A percentile compares a stretch with the other conserved stretches of the same genome.
Evolutionary conservation across 805 yeast genomes (phyloP).

Genomic region (Sugiyamaella smithiae): DNA sequence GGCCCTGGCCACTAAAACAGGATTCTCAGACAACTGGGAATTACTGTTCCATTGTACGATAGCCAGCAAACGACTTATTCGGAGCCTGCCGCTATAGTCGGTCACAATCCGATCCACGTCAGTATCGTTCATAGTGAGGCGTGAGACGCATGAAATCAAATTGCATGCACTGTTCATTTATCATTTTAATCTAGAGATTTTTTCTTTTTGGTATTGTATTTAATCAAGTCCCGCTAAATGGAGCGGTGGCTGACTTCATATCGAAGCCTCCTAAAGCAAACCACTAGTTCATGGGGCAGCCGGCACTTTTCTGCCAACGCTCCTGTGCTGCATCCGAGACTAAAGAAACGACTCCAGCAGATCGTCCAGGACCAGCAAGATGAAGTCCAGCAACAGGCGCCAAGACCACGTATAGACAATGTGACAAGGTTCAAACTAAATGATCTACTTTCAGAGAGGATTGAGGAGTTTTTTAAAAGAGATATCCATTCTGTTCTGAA

Average conservation of each 20-base stretch:
- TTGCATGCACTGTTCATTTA: too few relatives aligned
- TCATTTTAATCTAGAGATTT: too few relatives aligned
- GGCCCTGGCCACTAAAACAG: background rate
- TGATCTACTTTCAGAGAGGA: background rate
- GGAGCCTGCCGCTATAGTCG: background rate
- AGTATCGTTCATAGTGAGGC: background rate
- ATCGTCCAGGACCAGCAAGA: background rate
- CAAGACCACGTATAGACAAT: too few relatives aligned
- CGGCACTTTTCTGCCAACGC: background rate
- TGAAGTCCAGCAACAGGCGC: too few relatives aligned
- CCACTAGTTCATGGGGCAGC: too few relatives aligned
- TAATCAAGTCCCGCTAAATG: too few relatives aligned
- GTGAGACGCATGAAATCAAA: too few relatives aligned
- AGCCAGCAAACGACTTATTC: background rate
- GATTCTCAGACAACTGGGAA: background rate
- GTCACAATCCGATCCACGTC: background rate
- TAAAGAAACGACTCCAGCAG: background rate
- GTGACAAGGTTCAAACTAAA: background rate
- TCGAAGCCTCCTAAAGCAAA: too few relatives aligned
- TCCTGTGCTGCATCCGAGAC: background rate
- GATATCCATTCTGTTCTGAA: conserved; percentile 6
- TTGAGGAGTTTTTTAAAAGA: conserved; percentile 4
- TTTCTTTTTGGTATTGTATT: too few relatives aligned
- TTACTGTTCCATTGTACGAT: background rate
- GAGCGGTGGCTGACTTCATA: too few relatives aligned